Evolutionary conservation across 768 basidiomycete species (phyloP).

Genomic region (Hemileccinum impolitum): DNA sequence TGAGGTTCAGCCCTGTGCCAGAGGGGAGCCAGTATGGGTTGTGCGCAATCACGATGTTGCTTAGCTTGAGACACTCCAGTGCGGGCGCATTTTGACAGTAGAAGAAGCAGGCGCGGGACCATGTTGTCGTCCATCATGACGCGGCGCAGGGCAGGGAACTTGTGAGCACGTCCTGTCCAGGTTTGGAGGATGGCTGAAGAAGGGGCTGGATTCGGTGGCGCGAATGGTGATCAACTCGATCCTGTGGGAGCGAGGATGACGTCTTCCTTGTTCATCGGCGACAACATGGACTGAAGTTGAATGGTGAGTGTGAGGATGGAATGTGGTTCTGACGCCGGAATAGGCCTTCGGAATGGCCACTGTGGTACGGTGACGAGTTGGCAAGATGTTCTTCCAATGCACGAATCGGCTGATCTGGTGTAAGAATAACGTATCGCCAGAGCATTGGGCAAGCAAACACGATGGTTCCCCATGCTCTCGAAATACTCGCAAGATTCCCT

Average conservation of each 20-base stretch:
- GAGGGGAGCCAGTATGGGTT: conserved; percentile 5
- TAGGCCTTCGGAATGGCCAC: conserved; percentile 17
- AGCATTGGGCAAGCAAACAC: conserved; percentile 16
- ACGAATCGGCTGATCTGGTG: conserved; percentile 10
- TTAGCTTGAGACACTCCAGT: conserved; percentile 14
- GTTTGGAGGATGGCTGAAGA: too few species aligned
- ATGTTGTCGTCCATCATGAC: background rate
- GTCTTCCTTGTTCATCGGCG: conserved; percentile 1
- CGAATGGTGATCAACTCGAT: conserved; percentile 4
- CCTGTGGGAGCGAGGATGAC: conserved; percentile 1
- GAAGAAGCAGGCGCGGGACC: background rate
- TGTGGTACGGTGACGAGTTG: conserved; percentile 16
- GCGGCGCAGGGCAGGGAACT: too few species aligned
- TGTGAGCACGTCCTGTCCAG: too few species aligned
- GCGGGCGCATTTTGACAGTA: conserved; percentile 12
- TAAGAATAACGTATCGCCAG: conserved; percentile 19
- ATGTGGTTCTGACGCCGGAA: conserved; percentile 1
- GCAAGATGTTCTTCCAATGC: conserved; percentile 15
- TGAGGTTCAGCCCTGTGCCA: conserved; percentile 14
- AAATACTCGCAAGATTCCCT: conserved; percentile 16
- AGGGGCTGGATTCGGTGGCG: conserved; percentile 2
- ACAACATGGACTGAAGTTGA: conserved; percentile 17
- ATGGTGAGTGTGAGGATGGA: conserved; percentile 14
- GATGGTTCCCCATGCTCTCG: conserved; percentile 12
- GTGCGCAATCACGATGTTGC: conserved; percentile 15